Conservation (phyloP, 768 basidiomycete species). For the Tylopilus plumbeoviolaceoides region DNA sequence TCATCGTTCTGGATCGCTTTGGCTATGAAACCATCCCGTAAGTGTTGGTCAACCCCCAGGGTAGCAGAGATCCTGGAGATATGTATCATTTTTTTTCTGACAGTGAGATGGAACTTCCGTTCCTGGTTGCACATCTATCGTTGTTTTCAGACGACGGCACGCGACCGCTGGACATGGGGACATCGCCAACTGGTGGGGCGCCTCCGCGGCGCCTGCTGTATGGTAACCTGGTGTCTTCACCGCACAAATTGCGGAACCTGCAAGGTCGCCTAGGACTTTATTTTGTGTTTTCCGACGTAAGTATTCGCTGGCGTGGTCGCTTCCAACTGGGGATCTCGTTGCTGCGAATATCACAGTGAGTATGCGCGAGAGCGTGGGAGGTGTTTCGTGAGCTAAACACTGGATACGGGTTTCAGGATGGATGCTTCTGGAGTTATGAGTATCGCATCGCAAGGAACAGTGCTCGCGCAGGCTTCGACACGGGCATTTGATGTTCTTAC, state of each 20-base stretch:
- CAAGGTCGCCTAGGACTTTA: slow-evolving; percentile 80
- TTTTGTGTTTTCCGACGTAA: slow-evolving; percentile 89
- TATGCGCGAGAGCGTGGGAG: slow-evolving; percentile 17
- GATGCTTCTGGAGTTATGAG: slow-evolving; percentile 49
- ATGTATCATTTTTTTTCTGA: slow-evolving; percentile 15
- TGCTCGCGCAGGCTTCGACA: slow-evolving; percentile 71
- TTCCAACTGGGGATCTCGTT: slow-evolving; percentile 75
- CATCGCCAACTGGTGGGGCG: slow-evolving; percentile 41
- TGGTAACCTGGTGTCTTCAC: slow-evolving; percentile 80
- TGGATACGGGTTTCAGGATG: slow-evolving; percentile 32
- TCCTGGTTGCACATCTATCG: slow-evolving; percentile 80
- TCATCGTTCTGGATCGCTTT: slow-evolving; percentile 67
- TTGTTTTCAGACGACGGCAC: slow-evolving; percentile 67
- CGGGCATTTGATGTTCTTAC: slow-evolving; percentile 75
- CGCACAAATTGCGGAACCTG: slow-evolving; percentile 75
- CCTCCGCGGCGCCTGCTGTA: slow-evolving; percentile 64
- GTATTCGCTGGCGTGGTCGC: slow-evolving; percentile 71
- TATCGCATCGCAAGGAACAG: slow-evolving; percentile 54
- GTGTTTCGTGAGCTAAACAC: slow-evolving; percentile 11
- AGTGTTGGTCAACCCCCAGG: slow-evolving; percentile 35
- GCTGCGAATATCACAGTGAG: slow-evolving; percentile 72
- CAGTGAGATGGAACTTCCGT: slow-evolving; percentile 84
- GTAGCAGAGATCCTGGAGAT: slow-evolving; percentile 19
- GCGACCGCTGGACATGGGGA: slow-evolving; percentile 60
- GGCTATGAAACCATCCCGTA: slow-evolving; percentile 77